Evolutionary conservation across 116 monocot species (phyloP).

Genomic region (Trichopus zeylanicus): DNA sequence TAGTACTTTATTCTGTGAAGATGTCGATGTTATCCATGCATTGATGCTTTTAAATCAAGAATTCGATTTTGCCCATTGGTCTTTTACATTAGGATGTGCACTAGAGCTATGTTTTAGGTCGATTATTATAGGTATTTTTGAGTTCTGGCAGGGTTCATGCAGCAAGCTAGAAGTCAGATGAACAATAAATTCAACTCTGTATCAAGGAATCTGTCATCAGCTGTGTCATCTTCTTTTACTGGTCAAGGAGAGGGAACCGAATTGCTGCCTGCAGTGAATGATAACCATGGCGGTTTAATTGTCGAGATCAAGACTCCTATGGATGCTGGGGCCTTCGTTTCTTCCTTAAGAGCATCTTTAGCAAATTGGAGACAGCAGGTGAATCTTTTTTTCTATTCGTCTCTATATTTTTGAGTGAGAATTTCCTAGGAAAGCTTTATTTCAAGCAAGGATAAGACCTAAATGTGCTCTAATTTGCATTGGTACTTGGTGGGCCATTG

Average conservation of each 20-base stretch:
- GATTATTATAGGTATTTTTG: neutral
- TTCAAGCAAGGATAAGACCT: no score
- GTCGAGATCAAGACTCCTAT: constrained; percentile 66
- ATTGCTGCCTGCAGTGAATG: constrained; percentile 48
- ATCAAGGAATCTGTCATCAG: constrained; percentile 14
- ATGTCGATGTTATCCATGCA: no score
- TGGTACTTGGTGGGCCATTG: no score
- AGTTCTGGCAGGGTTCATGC: neutral
- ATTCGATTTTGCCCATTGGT: neutral
- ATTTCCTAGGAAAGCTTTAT: no score
- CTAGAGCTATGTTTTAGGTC: neutral
- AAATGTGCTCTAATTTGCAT: no score
- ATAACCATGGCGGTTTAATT: constrained; percentile 75
- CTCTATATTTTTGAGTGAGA: no score
- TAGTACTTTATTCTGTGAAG: no score
- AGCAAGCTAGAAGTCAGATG: neutral
- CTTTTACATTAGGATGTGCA: neutral
- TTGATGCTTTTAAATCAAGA: no score
- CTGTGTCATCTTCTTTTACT: constrained; percentile 7
- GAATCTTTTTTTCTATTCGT: no score
- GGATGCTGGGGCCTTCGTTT: constrained; percentile 43
- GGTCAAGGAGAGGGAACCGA: constrained; percentile 27
- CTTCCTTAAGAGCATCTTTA: constrained; percentile 55
- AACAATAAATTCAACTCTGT: constrained; percentile 11
- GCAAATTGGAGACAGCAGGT: constrained; percentile 71